Base-by-base conservation (phyloP, 768 basidiomycete genomes). In the Leccinum truebloodii region DNA sequence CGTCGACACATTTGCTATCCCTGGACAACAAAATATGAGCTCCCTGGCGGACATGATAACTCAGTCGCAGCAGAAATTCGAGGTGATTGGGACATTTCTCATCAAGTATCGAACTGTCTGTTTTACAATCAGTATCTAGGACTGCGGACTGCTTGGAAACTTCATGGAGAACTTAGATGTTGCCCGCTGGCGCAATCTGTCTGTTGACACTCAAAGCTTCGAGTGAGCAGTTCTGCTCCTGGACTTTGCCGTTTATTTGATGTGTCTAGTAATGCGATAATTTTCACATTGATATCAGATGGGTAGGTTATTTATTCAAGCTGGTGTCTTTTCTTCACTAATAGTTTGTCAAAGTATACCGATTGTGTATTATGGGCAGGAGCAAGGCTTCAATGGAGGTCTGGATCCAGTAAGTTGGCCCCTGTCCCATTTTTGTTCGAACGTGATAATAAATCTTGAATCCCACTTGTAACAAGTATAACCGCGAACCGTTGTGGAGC, bases 81-180 rank as follows among this genome's bases (percentile, higher is more conserved):
- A 79, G 71, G 86, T 72, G 50, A 58, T 49, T 46, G 18, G 22
- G 16, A 37, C 22, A 26, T 18, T 28, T 3, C 2, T 46, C 71
- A 28, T 18, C 49, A 20, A 18, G 1, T 8, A 39, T 55, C 4
- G 7, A 22, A 9, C 14, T 9, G 20, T 32, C 34, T 44, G 28
- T 10, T 49, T 54, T 24, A 67, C 55, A 30, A 34, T 39, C 41
- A n/a, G 24, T 28, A 52, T 37, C 14, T 51, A 71, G 71, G 72
- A 72, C 49, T 51, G 55, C 18, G 60, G 68, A 22, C 58, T 76
- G 14, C 81, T 92, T 3, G 91, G 90, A 1, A 91, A 89, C 66
- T 92, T 92, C 75, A 71, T 92, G 35, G 90, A 90, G 74, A 91
- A 92, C 70, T 89, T 91, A 63, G 89, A 92, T 69, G 59, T 89